Evolutionary conservation across 1,139 yeast genomes (phyloP).

Genomic region (Hansenula anomala): DNA sequence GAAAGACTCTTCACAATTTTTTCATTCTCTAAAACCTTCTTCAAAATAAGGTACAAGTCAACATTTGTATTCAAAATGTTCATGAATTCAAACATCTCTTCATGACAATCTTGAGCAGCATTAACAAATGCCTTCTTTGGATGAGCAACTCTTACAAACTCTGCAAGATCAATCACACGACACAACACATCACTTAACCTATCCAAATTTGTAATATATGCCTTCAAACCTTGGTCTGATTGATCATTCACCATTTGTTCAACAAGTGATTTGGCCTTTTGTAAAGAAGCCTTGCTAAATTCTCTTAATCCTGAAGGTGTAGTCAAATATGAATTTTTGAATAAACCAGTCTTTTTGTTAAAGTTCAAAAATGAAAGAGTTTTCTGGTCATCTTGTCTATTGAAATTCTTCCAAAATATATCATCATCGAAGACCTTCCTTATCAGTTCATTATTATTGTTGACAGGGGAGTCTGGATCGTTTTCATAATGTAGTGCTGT

Average conservation of each 20-base stretch:
- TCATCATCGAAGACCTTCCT: slow-evolving; percentile 20
- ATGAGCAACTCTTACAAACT: slow-evolving; percentile 84
- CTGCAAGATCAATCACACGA: slow-evolving; percentile 91
- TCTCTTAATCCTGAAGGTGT: slow-evolving; percentile 66
- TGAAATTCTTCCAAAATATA: slow-evolving; percentile 17
- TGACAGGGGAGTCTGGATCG: slow-evolving; percentile 3
- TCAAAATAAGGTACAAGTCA: slow-evolving; percentile 58
- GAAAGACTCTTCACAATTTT: slow-evolving; percentile 38
- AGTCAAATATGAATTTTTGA: slow-evolving; percentile 62
- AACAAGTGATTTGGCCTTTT: slow-evolving; percentile 59
- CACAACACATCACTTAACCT: slow-evolving; percentile 85
- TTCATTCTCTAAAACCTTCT: slow-evolving; percentile 44
- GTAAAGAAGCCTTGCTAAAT: slow-evolving; percentile 62
- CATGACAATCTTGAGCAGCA: slow-evolving; percentile 89
- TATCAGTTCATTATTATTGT: slow-evolving; percentile 14
- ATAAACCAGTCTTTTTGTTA: slow-evolving; percentile 51
- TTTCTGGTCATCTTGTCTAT: slow-evolving; percentile 1
- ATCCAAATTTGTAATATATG: slow-evolving; percentile 67
- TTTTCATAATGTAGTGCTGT: background rate
- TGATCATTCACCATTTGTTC: slow-evolving; percentile 45
- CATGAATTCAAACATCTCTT: slow-evolving; percentile 90
- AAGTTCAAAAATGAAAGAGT: slow-evolving; percentile 3
- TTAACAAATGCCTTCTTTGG: slow-evolving; percentile 66
- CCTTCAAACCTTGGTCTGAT: slow-evolving; percentile 39
- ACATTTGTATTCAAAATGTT: slow-evolving; percentile 84